These are phyloP conservation scores for Blastomyces parvus DNA, from an alignment of 2,329 filamentous ascomycete species.

Conservation along the genomic window DNA sequence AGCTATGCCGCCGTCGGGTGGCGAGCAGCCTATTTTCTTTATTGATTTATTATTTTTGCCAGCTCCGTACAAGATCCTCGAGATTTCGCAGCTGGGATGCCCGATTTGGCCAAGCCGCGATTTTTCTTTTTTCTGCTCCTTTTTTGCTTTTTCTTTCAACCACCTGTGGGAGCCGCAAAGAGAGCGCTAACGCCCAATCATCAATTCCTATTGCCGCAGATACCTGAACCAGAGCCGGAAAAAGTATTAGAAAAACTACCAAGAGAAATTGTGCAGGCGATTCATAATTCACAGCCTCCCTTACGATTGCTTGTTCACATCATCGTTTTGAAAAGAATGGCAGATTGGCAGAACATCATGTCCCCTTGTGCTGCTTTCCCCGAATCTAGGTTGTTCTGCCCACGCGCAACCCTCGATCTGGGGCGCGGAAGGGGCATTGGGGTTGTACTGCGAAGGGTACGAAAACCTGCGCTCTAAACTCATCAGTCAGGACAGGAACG, in stretches of 20 bases:
- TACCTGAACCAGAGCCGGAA: neutral
- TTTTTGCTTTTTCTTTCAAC: neutral
- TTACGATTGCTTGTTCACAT: neutral
- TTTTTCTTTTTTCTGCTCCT: too few relatives aligned
- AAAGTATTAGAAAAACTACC: neutral
- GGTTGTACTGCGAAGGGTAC: neutral
- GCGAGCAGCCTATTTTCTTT: neutral
- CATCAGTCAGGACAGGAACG: neutral
- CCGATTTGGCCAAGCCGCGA: neutral
- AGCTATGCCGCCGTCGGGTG: neutral
- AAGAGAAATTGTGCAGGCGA: too few relatives aligned
- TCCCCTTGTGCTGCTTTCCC: neutral
- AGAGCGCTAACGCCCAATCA: neutral
- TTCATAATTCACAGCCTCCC: too few relatives aligned
- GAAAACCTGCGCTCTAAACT: neutral
- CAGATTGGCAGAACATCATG: neutral
- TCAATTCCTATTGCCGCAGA: neutral
- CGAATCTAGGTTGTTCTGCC: neutral
- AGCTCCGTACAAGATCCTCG: neutral
- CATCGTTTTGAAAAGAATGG: neutral
- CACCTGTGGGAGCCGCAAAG: neutral
- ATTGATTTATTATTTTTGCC: neutral
- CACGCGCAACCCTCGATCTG: neutral
- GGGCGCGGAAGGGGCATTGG: neutral
- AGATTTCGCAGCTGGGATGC: neutral